A percentile compares a stretch with the other conserved stretches of the same genome.
Evolutionary conservation across 331 rosid species (phyloP).

Genomic region (Arachis monticola): DNA sequence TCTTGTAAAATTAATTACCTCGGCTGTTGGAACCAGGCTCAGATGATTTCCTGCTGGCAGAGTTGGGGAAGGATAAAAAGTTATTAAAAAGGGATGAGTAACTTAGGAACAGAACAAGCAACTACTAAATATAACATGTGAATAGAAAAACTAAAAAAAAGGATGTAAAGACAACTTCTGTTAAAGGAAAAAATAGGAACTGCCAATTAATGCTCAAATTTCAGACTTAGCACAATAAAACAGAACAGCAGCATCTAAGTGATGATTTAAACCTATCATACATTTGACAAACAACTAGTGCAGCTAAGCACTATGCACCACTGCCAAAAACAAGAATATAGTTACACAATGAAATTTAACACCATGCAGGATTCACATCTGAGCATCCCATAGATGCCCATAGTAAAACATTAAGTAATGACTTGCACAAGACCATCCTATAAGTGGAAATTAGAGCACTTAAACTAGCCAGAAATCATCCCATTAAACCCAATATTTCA

Average conservation of each 20-base stretch:
- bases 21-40: constrained; percentile 65
- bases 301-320: background rate
- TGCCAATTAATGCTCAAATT: background rate
- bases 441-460: background rate
- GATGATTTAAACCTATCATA: too few species aligned
- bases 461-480: constrained; percentile 10
- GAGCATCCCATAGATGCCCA: background rate
- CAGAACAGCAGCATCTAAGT: too few species aligned
- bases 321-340: background rate
- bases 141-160: background rate
- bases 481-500: too few species aligned
- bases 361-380: background rate
- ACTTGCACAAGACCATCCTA: background rate
- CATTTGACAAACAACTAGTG: background rate
- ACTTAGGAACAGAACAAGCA: too few species aligned
- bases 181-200: background rate
- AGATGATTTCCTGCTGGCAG: constrained; percentile 66
- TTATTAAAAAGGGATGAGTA: constrained; percentile 11
- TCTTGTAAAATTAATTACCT: constrained; percentile 58
- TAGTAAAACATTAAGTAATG: background rate
- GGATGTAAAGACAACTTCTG: background rate
- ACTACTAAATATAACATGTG: background rate
- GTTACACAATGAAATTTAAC: background rate
- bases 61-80: background rate
- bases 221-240: too few species aligned